phyloP scores from a whole-genome alignment of 2,329 filamentous ascomycete genomes.

The Seiridium cupressi region DNA sequence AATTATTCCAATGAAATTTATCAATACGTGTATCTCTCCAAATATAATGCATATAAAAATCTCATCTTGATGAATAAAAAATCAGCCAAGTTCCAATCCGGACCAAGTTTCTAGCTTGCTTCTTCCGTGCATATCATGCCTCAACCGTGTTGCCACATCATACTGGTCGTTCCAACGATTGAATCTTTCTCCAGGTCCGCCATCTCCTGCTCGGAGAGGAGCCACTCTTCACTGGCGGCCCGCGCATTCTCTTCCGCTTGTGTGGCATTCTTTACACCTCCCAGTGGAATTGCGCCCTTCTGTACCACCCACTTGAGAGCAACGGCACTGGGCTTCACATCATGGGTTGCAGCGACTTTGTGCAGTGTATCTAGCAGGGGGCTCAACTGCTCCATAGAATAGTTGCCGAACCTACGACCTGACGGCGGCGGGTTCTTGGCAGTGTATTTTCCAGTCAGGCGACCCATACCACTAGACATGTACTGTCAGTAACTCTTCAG shows the following conservation, averaged over 20 bases:
- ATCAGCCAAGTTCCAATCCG: not conserved
- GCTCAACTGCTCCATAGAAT: slow-evolving; percentile 41
- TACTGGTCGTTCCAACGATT: slow-evolving; percentile 35
- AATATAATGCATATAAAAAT: not conserved
- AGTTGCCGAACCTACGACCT: slow-evolving; percentile 36
- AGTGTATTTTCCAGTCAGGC: slow-evolving; percentile 38
- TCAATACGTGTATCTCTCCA: not conserved
- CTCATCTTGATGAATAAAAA: not conserved
- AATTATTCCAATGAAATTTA: not conserved
- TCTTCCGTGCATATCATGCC: not conserved
- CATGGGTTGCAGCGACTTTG: slow-evolving; percentile 31
- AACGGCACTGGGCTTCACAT: slow-evolving; percentile 33
- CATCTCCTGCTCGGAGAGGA: slow-evolving; percentile 38
- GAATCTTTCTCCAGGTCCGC: slow-evolving; percentile 36
- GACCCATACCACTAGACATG: slow-evolving; percentile 27
- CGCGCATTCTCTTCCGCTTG: slow-evolving; percentile 37
- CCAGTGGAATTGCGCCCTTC: slow-evolving; percentile 40
- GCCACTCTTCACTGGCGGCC: slow-evolving; percentile 33
- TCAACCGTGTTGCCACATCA: slow-evolving; percentile 41
- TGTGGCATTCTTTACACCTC: slow-evolving; percentile 36
- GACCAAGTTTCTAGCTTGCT: not conserved
- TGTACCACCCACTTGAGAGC: slow-evolving; percentile 42
- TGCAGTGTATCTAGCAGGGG: slow-evolving; percentile 33
- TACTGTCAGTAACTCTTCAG: not conserved
- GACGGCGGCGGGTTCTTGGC: slow-evolving; percentile 33